These are phyloP conservation scores for Cynanchum wilfordii DNA, from an alignment of 257 asterid species.

Conservation along the genomic window DNA sequence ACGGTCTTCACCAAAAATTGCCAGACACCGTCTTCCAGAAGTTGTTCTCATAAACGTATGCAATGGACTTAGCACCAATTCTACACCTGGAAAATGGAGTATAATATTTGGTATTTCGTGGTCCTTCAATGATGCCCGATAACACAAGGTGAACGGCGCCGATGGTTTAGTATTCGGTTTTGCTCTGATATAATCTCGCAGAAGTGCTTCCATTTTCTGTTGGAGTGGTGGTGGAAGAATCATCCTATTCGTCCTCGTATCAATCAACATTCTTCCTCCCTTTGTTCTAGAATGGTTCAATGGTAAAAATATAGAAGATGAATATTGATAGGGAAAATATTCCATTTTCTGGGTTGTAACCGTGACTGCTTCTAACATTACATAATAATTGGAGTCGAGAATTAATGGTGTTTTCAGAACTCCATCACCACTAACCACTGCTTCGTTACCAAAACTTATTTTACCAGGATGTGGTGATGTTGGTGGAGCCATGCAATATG, in stretches of 20 bases:
- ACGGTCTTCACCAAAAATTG: conserved; percentile 22
- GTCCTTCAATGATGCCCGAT: not conserved
- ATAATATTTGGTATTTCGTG: conserved; percentile 27
- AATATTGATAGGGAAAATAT: not conserved
- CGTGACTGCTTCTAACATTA: conserved; percentile 41
- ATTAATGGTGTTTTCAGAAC: conserved; percentile 43
- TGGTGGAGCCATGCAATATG: conserved; percentile 49
- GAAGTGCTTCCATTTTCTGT: not conserved
- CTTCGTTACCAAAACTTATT: conserved; percentile 43
- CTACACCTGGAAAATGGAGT: conserved; percentile 47
- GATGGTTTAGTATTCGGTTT: conserved; percentile 18
- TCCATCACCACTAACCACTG: conserved; percentile 29
- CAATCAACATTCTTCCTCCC: conserved; percentile 31
- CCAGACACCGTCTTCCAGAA: conserved; percentile 29
- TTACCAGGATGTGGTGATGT: conserved; percentile 24
- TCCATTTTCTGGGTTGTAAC: conserved; percentile 27
- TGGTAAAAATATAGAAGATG: no score
- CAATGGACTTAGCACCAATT: conserved; percentile 30
- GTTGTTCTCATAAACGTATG: conserved; percentile 28
- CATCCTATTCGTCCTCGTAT: conserved; percentile 49
- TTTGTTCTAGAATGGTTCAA: not conserved
- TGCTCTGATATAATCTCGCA: conserved; percentile 13
- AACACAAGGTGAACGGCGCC: conserved; percentile 33
- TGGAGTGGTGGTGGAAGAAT: conserved; percentile 31
- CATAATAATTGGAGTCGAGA: conserved; percentile 18